phyloP scores from a whole-genome alignment of 495 filamentous ascomycete genomes.

The Antarctomyces pellizariae region DNA sequence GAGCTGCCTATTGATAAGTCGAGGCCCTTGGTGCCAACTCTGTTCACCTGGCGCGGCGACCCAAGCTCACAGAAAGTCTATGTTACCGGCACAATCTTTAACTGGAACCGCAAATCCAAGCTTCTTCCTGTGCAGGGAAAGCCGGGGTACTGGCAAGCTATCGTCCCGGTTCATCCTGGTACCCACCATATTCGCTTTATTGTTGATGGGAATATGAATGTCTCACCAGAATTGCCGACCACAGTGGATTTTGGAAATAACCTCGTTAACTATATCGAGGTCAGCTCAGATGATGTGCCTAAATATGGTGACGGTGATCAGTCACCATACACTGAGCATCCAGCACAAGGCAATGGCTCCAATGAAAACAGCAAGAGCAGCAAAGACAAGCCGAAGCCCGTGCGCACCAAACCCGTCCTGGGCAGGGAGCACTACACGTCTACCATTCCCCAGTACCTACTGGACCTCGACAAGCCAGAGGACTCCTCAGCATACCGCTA shows the following conservation, averaged over 20 bases:
- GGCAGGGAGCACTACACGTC: constrained; percentile 27
- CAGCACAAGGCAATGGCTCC: constrained; percentile 2
- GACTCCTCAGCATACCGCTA: constrained; percentile 45
- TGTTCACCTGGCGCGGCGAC: constrained; percentile 56
- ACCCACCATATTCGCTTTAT: constrained; percentile 95
- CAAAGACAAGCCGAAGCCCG: constrained; percentile 11
- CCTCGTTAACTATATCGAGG: constrained; percentile 91
- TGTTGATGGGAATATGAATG: constrained; percentile 78
- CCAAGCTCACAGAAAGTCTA: constrained; percentile 71
- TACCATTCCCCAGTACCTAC: constrained; percentile 61
- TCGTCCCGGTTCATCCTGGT: constrained; percentile 62
- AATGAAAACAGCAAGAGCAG: constrained; percentile 10
- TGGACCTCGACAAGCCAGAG: constrained; percentile 67
- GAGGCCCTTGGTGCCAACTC: constrained; percentile 47
- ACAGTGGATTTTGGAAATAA: constrained; percentile 94
- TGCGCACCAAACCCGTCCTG: constrained; percentile 21
- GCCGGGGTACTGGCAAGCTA: constrained; percentile 42
- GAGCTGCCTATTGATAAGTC: constrained; percentile 46
- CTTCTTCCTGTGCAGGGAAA: constrained; percentile 55
- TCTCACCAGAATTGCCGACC: constrained; percentile 66
- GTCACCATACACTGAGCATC: constrained; percentile 1
- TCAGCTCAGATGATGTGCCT: constrained; percentile 50
- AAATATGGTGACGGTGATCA: constrained; percentile 12
- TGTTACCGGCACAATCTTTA: constrained; percentile 88
- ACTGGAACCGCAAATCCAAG: constrained; percentile 81